Base-by-base conservation (phyloP, 73 alveolate species). In the Stentor coeruleus region DNA sequence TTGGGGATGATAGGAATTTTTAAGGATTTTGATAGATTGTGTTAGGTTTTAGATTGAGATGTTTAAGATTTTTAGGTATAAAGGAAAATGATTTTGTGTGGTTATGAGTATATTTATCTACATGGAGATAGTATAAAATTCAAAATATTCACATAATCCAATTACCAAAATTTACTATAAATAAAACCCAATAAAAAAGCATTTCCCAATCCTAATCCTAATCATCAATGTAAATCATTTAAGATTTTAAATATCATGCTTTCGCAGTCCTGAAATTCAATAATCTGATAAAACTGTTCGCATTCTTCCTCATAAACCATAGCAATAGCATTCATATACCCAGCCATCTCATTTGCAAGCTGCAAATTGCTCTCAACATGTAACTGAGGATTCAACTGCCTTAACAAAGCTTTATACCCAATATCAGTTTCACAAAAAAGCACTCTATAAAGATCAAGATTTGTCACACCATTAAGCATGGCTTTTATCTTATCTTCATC, bases 241-340 rank as follows among this genome's bases (percentile, higher is more conserved):
- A 66, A 66, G n/a, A 66, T 66, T 1, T 33, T 20, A 20, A 66
- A 26, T 33, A 66, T 33, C 33, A 26, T 20, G 36, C 42, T 26
- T 33, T 66, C 42, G 2, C 79, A 20, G 40, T 31, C 79, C 11
- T 20, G 40, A 31, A 66, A 66, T 0, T 66, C 79, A 1, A 66
- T 26, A 20, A 66, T 26, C 37, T 66, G 79, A 33, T 66, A 66
- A 31, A 66, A 66, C 36, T 31, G n/a, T 66, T 66, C 79, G 33
- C 79, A 66, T 66, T 66, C 40, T 11, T 66, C 39, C 20, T 66
- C 40, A 66, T 26, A 28, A 20, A 66, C 37, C 79, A 66, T 66
- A 20, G 79, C 37, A 66, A 66, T 66, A 26, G 79, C n/a, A 66
- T 66, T 66, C 41, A 66, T 11, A 40, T 66, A 66, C n/a, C 79